Evolutionary conservation across 1,284 basidiomycete genomes (phyloP), one percentile per base, ranked within the genome.

Genomic region (Anthracocystis setariae): DNA sequence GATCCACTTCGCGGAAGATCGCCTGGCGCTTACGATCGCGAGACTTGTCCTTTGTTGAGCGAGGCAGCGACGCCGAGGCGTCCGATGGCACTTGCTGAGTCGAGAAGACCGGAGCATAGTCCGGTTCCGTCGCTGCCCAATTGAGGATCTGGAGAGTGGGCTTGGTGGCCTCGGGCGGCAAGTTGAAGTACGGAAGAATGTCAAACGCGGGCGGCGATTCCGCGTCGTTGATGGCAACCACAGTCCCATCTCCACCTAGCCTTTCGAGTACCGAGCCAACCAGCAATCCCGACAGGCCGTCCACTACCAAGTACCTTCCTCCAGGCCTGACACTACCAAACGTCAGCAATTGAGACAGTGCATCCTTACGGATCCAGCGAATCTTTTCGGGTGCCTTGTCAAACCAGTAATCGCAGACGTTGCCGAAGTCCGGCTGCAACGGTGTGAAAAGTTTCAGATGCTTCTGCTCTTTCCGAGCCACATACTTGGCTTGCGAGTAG

Each of bases 161-260:
- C 7, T 51, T 54, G 0, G 51, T 71, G 10, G 61, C 53, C 53
- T 89, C 86, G 0, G 51, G 15, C 2, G 71, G 74, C 60, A 88
- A 86, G 24, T 88, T 86, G 77, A 94, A 92, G 83, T 97, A 97
- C 2, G 87, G 86, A 80, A 95, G 84, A 20, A 94, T 88, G 37
- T 93, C 92, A 82, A 94, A 93, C 35, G 93, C 90, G 10, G 96
- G 95, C 7, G 95, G 94, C 3, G 91, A 93, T 79, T 98, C 95
- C 32, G 90, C 88, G 73, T 96, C 93, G 77, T 91, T 93, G 77
- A 98, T 89, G 3, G 91, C 89, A 58, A 97, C 85, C 20, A 98
- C 85, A 50, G 89, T 87, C 5, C 94, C 94, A 76, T 90, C 85
- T 33, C 92, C 85, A 33, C 91, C 91, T 23, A 73, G 39, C 21